Percentiles rank a stretch among this genome's conserved stretches.
These are phyloP conservation scores for Porpolomopsis calyptriformis DNA, from an alignment of 768 basidiomycete species.

Conservation along the genomic window DNA sequence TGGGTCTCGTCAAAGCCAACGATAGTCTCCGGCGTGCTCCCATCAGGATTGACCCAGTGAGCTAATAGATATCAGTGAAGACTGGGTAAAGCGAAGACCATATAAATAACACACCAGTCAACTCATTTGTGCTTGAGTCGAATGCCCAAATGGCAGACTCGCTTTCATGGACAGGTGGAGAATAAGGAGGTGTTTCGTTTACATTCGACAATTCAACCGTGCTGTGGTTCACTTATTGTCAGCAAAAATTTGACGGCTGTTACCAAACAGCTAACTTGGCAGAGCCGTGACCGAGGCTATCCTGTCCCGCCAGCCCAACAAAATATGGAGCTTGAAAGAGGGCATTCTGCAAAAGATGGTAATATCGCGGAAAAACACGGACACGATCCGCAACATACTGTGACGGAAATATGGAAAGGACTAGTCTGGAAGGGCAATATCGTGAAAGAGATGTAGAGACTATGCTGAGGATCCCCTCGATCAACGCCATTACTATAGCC, in stretches of 20 bases:
- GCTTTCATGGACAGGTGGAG: conserved; percentile 19
- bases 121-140: conserved; percentile 25
- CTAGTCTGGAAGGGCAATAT: conserved; percentile 13
- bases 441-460: conserved; percentile 25
- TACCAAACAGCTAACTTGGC: not conserved
- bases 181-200: conserved; percentile 16
- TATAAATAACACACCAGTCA: conserved; percentile 25
- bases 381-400: conserved; percentile 19
- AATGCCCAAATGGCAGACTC: conserved; percentile 42
- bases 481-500: conserved; percentile 26
- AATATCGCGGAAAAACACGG: not conserved
- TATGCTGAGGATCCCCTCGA: conserved; percentile 17
- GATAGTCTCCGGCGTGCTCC: conserved; percentile 25
- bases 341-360: conserved; percentile 23
- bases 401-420: conserved; percentile 26
- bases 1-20: conserved; percentile 31
- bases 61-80: conserved; percentile 20
- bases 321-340: conserved; percentile 20
- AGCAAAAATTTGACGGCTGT: not conserved
- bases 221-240: conserved; percentile 31
- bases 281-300: not conserved
- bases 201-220: conserved; percentile 21
- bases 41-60: conserved; percentile 37
- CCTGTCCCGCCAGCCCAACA: not conserved
- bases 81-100: not conserved